phyloP scores from a whole-genome alignment of 441 rosid genomes.

The Eugenia klotzschiana region DNA sequence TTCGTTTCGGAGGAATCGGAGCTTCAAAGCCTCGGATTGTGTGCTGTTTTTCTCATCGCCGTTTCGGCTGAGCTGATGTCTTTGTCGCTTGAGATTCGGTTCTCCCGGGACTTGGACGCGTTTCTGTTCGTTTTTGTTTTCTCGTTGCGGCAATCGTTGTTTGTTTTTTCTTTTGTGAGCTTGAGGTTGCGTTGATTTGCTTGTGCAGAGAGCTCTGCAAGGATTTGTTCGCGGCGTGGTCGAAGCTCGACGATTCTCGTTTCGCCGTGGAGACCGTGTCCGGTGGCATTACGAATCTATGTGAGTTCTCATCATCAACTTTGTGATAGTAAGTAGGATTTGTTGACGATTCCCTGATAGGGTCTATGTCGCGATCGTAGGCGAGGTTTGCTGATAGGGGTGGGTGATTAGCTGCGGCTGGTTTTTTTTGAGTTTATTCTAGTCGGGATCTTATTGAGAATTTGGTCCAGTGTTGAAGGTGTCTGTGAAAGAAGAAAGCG shows the following conservation, averaged over 20 bases:
- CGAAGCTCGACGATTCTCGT: constrained; percentile 44
- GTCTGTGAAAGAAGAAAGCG: constrained; percentile 53
- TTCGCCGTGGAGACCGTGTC: constrained; percentile 68
- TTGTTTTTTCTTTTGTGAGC: neutral
- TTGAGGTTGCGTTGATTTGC: neutral
- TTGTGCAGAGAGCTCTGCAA: constrained; percentile 56
- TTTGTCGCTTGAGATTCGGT: neutral
- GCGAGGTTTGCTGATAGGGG: neutral
- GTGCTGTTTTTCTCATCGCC: neutral
- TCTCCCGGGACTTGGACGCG: neutral
- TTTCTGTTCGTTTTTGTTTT: neutral
- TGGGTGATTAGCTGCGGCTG: neutral
- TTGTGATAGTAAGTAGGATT: neutral
- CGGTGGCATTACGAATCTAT: constrained; percentile 90
- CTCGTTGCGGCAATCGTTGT: neutral
- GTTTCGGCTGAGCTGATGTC: neutral
- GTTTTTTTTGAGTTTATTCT: neutral
- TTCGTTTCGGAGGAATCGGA: constrained; percentile 8
- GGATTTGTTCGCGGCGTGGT: constrained; percentile 75
- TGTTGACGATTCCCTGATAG: neutral
- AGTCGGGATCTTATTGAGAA: neutral
- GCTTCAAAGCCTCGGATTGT: neutral
- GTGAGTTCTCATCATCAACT: constrained; percentile 23
- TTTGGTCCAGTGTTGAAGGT: constrained; percentile 66
- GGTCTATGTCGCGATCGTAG: neutral